Evolutionary conservation across 2,329 filamentous ascomycete genomes (phyloP), one percentile per base, ranked within the genome.

Genomic region (Diaporthe ampelina): DNA sequence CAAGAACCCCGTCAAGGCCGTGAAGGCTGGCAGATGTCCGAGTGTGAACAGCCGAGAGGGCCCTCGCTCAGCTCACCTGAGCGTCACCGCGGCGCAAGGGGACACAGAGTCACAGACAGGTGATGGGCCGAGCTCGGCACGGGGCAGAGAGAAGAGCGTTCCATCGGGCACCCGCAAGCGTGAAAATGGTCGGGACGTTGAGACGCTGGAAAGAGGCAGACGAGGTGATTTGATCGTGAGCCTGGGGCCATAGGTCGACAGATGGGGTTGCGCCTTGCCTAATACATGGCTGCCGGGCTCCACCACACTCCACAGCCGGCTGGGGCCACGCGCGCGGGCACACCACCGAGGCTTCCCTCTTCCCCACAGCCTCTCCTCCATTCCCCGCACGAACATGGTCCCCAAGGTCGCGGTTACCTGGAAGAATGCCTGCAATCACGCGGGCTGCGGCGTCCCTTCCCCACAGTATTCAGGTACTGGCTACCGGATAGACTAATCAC

Each of bases 331-430:
- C 57, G 35, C 57, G 35, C 57, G n/a, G 57, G 35, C 57, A 59
- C 57, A 61, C 57, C 57, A 61, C 58, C 58, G 35, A 61, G 35
- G 37, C 45, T 9, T 26, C 1, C 40, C 45, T 13, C n/a, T 48
- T 35, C 71, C 48, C 40, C 29, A 45, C 59, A 37, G 21, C 17
- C 43, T 58, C 21, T 58, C 32, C 37, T 57, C 71, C 58, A 29
- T 73, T 58, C 71, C 61, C 71, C 50, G 70, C 70, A 72, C 59
- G 48, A 63, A 45, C 35, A 21, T 35, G 52, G 63, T 35, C 10
- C 15, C 21, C 5, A 68, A 68, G 32, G 48, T 68, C 48, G 11
- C 32, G 0, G 63, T 21, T 50, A 68, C 63, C n/a, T 67, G 63
- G 3, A 40, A 68, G 52, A 19, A 40, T 52, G 63, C 63, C 63